phyloP scores from a whole-genome alignment of 495 filamentous ascomycete genomes.

The Hyaloscypha bicolor region DNA sequence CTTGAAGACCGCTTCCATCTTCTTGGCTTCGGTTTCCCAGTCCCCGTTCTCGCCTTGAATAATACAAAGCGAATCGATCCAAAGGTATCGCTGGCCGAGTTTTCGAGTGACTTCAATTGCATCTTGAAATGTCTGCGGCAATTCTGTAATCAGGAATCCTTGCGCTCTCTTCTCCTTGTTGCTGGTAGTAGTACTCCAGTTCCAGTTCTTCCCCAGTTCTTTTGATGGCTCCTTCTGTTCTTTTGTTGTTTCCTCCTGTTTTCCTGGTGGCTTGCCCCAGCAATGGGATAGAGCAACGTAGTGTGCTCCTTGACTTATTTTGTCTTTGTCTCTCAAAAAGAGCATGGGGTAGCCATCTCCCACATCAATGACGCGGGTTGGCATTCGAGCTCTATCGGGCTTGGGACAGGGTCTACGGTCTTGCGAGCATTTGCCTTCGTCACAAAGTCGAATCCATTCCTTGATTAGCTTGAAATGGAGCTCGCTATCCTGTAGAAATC shows the following conservation, averaged over 20 bases:
- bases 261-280: slow-evolving; percentile 21
- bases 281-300: slow-evolving; percentile 23
- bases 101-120: too few relatives aligned
- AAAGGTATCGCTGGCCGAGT: slow-evolving; percentile 10
- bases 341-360: slow-evolving; percentile 4
- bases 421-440: too few relatives aligned
- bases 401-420: neutral
- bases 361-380: slow-evolving; percentile 14
- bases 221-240: neutral
- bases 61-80: slow-evolving; percentile 27
- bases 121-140: too few relatives aligned
- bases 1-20: slow-evolving; percentile 45
- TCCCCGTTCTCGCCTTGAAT: slow-evolving; percentile 36
- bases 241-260: neutral
- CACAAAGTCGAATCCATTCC: slow-evolving; percentile 12
- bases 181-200: too few relatives aligned
- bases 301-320: neutral
- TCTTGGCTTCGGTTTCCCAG: slow-evolving; percentile 39
- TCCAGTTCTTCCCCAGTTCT: too few relatives aligned
- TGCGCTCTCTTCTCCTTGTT: too few relatives aligned
- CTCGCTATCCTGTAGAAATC: neutral
- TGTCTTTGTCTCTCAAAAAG: neutral
- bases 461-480: slow-evolving; percentile 3
- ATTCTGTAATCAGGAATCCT: slow-evolving; percentile 21
- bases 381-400: neutral